phyloP scores from a whole-genome alignment of 1,284 basidiomycete species.

The Vanrija sp. region DNA sequence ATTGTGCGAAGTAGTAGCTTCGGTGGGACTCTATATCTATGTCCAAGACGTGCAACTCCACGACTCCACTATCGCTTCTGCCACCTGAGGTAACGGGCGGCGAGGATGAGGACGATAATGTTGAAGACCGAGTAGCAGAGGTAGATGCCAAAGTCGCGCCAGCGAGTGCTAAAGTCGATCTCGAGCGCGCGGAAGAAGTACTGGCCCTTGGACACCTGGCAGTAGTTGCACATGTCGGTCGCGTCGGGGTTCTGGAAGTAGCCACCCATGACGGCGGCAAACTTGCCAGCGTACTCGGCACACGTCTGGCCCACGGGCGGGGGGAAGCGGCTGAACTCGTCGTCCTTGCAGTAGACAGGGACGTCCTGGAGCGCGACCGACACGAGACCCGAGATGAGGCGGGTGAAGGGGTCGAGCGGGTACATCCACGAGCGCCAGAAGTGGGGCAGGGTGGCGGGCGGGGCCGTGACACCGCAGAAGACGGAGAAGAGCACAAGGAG shows the following conservation, averaged over 20 bases:
- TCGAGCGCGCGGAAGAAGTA: constrained; percentile 52
- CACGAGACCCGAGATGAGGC: constrained; percentile 64
- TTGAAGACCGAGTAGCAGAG: constrained; percentile 64
- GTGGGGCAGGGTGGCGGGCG: constrained; percentile 55
- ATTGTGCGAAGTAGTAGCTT: too few relatives aligned
- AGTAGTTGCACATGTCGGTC: constrained; percentile 46
- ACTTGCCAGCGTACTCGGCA: constrained; percentile 62
- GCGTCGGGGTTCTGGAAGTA: constrained; percentile 64
- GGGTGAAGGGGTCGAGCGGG: constrained; percentile 57
- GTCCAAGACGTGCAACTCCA: not conserved
- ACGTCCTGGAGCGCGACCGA: constrained; percentile 76
- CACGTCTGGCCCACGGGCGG: constrained; percentile 65
- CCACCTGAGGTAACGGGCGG: constrained; percentile 62
- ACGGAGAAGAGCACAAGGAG: constrained; percentile 63
- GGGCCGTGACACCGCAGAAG: constrained; percentile 79
- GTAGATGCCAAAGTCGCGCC: constrained; percentile 70
- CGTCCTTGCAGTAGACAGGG: constrained; percentile 60
- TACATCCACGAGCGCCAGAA: constrained; percentile 67
- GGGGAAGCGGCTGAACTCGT: constrained; percentile 71
- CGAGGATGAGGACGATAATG: constrained; percentile 63
- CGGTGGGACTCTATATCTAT: too few relatives aligned
- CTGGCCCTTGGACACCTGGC: constrained; percentile 39
- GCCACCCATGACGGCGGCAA: constrained; percentile 62
- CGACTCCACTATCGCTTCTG: constrained; percentile 25
- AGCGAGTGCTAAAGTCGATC: constrained; percentile 62